Percentiles rank a stretch among this genome's conserved stretches.
These are phyloP conservation scores for Silybum marianum DNA, from an alignment of 129 eudicot species.

Conservation along the genomic window DNA sequence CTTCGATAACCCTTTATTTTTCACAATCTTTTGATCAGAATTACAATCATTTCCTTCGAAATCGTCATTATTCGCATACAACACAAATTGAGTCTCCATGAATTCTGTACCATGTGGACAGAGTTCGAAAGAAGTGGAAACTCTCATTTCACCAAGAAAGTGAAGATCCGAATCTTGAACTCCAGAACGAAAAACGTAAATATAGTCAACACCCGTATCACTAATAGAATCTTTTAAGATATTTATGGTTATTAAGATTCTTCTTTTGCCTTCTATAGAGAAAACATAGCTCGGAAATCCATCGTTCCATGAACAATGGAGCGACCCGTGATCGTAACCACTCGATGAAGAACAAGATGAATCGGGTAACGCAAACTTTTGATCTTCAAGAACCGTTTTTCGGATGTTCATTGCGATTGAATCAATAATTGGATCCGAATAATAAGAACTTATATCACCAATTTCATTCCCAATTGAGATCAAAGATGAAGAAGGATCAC, in stretches of 20 bases:
- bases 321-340: conserved; percentile 53
- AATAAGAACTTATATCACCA: conserved; percentile 1
- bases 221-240: conserved; percentile 29
- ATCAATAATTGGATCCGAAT: conserved; percentile 36
- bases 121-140: conserved; percentile 46
- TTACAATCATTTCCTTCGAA: conserved; percentile 28
- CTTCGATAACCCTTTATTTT: conserved; percentile 53
- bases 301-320: conserved; percentile 57
- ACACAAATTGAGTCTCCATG: conserved; percentile 62
- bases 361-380: conserved; percentile 32
- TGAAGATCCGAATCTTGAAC: conserved; percentile 25
- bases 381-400: conserved; percentile 6
- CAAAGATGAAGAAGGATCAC: conserved; percentile 17
- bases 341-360: conserved; percentile 35
- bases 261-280: conserved; percentile 55
- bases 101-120: conserved; percentile 49
- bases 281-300: conserved; percentile 58
- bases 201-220: conserved; percentile 47
- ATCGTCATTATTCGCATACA: conserved; percentile 40
- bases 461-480: conserved; percentile 23
- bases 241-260: conserved; percentile 42
- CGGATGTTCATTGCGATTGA: conserved; percentile 47
- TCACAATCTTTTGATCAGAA: conserved; percentile 25
- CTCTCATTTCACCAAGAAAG: conserved; percentile 67
- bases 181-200: conserved; percentile 41